Conservation (phyloP, 2,329 filamentous ascomycete species). For the Colletotrichum sp. region DNA sequence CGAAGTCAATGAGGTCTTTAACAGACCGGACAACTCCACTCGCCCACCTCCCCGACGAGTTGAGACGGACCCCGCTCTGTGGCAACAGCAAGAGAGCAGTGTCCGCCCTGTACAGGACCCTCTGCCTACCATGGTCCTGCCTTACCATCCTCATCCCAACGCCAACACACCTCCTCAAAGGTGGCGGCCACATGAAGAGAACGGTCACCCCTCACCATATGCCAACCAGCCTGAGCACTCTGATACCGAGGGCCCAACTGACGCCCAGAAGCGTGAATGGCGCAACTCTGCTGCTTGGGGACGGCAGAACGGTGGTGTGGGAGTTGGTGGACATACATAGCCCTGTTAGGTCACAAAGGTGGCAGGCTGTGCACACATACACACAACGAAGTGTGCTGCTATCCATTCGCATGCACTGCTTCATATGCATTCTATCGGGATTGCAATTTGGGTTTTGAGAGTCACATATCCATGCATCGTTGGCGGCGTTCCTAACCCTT, state of each 20-base stretch:
- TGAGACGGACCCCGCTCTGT: constrained; percentile 85
- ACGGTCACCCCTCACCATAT: constrained; percentile 48
- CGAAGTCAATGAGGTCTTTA: constrained; percentile 62
- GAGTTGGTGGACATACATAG: constrained; percentile 52
- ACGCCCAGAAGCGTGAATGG: constrained; percentile 58
- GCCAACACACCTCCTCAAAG: constrained; percentile 55
- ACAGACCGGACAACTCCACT: constrained; percentile 62
- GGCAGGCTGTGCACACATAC: not conserved
- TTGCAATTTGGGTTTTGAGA: constrained; percentile 20
- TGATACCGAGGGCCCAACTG: constrained; percentile 45
- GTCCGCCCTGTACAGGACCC: constrained; percentile 78
- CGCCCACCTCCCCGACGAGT: constrained; percentile 67
- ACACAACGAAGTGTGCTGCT: not conserved
- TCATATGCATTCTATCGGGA: constrained; percentile 13
- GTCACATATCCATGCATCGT: constrained; percentile 37
- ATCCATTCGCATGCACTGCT: constrained; percentile 1
- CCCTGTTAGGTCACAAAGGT: not conserved
- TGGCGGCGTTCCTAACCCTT: constrained; percentile 35
- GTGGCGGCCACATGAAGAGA: constrained; percentile 52
- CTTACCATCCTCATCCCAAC: constrained; percentile 39
- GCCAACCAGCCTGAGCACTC: constrained; percentile 47
- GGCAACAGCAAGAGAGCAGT: constrained; percentile 83
- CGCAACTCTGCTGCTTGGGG: constrained; percentile 61
- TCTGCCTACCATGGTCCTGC: constrained; percentile 28
- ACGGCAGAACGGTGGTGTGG: constrained; percentile 54